phyloP scores from a whole-genome alignment of 2,329 filamentous ascomycete genomes.

The Fusarium cicatricum region DNA sequence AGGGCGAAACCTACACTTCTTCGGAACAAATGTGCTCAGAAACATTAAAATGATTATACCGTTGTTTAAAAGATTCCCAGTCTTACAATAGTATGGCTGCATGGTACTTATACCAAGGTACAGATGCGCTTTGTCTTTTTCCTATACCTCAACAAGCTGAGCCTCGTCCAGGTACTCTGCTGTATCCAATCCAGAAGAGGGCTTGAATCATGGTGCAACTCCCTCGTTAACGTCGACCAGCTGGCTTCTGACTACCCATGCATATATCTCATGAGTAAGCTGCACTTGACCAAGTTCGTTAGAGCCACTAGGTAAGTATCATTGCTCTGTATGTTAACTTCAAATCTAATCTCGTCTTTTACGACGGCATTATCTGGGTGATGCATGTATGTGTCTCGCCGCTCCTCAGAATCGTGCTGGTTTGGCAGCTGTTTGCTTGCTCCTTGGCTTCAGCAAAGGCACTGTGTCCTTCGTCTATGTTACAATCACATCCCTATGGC shows the following conservation, averaged over 20 bases:
- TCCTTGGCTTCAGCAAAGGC: slow-evolving; percentile 49
- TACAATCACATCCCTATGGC: slow-evolving; percentile 24
- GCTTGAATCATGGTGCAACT: slow-evolving; percentile 57
- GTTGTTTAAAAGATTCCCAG: slow-evolving; percentile 37
- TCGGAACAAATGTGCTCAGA: slow-evolving; percentile 46
- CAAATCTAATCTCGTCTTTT: background rate
- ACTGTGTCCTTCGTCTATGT: slow-evolving; percentile 18
- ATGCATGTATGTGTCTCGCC: slow-evolving; percentile 55
- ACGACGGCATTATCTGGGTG: slow-evolving; percentile 52
- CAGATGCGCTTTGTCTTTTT: slow-evolving; percentile 53
- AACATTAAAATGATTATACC: slow-evolving; percentile 47
- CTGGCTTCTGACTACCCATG: slow-evolving; percentile 58
- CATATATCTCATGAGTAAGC: slow-evolving; percentile 59
- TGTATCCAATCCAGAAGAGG: slow-evolving; percentile 56
- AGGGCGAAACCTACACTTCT: slow-evolving; percentile 13
- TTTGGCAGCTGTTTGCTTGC: slow-evolving; percentile 51
- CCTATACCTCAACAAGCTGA: slow-evolving; percentile 58
- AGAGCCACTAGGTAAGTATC: slow-evolving; percentile 53
- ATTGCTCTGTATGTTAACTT: too few relatives aligned
- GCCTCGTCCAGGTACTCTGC: slow-evolving; percentile 57
- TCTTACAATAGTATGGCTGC: background rate
- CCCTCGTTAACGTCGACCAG: slow-evolving; percentile 56
- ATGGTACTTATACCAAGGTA: background rate
- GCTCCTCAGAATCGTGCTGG: slow-evolving; percentile 50
- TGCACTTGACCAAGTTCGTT: slow-evolving; percentile 60